Evolutionary conservation across 257 asterid genomes (phyloP), one percentile per base, ranked within the genome.

Genomic region (Nicotiana undulata): DNA sequence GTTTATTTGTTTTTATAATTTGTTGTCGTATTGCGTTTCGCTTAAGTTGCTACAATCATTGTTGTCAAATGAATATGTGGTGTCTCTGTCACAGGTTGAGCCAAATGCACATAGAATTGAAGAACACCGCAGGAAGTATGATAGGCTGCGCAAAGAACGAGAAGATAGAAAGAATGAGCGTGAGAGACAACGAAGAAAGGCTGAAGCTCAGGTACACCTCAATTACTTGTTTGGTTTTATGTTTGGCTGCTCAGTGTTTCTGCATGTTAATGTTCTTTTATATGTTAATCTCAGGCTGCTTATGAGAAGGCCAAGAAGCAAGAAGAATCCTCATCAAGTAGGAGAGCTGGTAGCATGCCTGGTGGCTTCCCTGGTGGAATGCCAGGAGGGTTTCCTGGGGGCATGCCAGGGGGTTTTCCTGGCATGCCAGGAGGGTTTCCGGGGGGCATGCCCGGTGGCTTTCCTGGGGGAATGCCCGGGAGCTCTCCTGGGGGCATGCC

Each of bases 21-120:
- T 40, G 22, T 13, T 70, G 46, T 70, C 34, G 7, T 12, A 11
- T 22, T 70, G 26, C 61, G 18, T 55, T 55, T 55, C 20, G 1
- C 61, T 55, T 6, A 40, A 44, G 59, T 29, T 22, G 12, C 20
- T 12, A 11, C 37, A 13, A 32, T 81, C 64, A 18, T 52, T 20
- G 1, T 46, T 51, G 15, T 65, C 44, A 52, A 75, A 24, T 78
- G 61, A 31, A 68, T 66, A 53, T 16, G 52, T 24, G 59, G 22
- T 29, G 60, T 60, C 2, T 79, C 56, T 82, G 34, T 64, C 58
- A 58, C 75, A 94, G 98, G 98, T 93, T 80, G 99, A 93, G 85
- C 98, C 99, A 61, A 95, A 91, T 84, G 97, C 86, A 8, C 98
- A 95, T 79, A 95, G 90, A 87, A 91, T 95, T 79, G 98, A 95